A percentile compares a stretch with the other conserved stretches of the same genome.
phyloP scores from a whole-genome alignment of 2,329 filamentous ascomycete genomes.

The Dryadomyces quercus-mongolicae region DNA sequence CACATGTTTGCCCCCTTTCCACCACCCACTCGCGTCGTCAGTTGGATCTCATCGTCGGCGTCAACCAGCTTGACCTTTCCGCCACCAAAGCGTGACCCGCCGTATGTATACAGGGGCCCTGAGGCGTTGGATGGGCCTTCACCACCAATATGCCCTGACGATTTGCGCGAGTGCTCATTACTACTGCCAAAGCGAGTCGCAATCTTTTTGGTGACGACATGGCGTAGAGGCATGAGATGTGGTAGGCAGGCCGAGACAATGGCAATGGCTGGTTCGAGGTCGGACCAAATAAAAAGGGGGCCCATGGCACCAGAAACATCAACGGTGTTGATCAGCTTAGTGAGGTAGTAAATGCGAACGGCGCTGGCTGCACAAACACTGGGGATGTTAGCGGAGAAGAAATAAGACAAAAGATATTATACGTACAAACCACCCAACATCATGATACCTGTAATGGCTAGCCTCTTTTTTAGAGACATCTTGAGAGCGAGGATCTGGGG shows the following conservation, averaged over 20 bases:
- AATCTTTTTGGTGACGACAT: not conserved
- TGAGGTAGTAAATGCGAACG: conserved; percentile 11
- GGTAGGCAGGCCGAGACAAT: conserved; percentile 30
- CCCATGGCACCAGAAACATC: conserved; percentile 14
- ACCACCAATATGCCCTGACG: not conserved
- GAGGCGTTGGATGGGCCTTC: not conserved
- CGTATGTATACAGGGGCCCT: not conserved
- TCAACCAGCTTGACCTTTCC: not conserved
- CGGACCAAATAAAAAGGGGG: conserved; percentile 20
- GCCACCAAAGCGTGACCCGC: not conserved
- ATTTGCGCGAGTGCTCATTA: not conserved
- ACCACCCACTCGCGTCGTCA: not conserved
- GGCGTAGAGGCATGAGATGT: conserved; percentile 24
- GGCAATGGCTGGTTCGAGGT: conserved; percentile 20
- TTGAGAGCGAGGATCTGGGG: conserved; percentile 25
- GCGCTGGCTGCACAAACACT: conserved; percentile 18
- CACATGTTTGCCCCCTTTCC: not conserved
- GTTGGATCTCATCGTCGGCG: not conserved
- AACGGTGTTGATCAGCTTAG: conserved; percentile 2
- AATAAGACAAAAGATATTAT: not conserved
- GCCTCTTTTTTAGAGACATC: conserved; percentile 31
- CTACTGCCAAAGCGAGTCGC: not conserved
- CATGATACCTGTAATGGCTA: conserved; percentile 31
- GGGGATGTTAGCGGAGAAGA: not conserved
- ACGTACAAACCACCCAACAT: conserved; percentile 25